A percentile compares a stretch with the other conserved stretches of the same genome.
Conservation (phyloP, 768 basidiomycete species). For the Udeniomyces megalosporus region DNA sequence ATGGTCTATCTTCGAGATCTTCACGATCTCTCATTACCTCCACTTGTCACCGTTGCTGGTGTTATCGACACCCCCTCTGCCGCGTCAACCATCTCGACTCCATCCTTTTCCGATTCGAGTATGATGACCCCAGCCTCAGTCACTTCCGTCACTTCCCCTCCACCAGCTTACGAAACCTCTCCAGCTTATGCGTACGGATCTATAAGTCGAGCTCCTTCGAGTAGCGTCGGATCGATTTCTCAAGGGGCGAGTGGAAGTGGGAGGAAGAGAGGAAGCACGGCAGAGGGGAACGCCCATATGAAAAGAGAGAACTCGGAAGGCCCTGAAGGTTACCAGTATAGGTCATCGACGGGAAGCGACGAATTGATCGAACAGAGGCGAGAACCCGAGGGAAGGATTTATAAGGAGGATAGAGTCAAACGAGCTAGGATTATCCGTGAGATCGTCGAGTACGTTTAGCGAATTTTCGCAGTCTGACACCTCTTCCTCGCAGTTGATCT, state of each 20-base stretch:
- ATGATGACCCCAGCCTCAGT: too few species aligned
- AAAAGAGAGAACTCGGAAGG: conserved; percentile 8
- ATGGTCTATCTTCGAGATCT: conserved; percentile 95
- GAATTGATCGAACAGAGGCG: neutral
- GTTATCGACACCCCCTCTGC: neutral
- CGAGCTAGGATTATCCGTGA: conserved; percentile 71
- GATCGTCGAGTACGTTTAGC: conserved; percentile 60
- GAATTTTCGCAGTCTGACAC: neutral
- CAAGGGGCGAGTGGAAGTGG: neutral
- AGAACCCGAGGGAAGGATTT: conserved; percentile 39
- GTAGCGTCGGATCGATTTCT: neutral
- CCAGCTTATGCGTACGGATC: too few species aligned
- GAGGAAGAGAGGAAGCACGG: neutral
- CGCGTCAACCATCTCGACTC: neutral
- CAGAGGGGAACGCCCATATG: neutral
- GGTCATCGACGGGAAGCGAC: too few species aligned
- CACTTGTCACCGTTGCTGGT: conserved; percentile 29
- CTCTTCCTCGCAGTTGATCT: too few species aligned
- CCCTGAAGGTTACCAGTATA: too few species aligned
- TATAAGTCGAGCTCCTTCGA: neutral
- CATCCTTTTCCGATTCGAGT: neutral
- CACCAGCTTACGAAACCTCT: too few species aligned
- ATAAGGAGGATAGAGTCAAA: conserved; percentile 78
- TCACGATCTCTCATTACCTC: conserved; percentile 78
- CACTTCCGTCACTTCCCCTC: too few species aligned